Base-by-base conservation (phyloP, 139 green algal genomes). In the Chlamydomonas incerta region DNA sequence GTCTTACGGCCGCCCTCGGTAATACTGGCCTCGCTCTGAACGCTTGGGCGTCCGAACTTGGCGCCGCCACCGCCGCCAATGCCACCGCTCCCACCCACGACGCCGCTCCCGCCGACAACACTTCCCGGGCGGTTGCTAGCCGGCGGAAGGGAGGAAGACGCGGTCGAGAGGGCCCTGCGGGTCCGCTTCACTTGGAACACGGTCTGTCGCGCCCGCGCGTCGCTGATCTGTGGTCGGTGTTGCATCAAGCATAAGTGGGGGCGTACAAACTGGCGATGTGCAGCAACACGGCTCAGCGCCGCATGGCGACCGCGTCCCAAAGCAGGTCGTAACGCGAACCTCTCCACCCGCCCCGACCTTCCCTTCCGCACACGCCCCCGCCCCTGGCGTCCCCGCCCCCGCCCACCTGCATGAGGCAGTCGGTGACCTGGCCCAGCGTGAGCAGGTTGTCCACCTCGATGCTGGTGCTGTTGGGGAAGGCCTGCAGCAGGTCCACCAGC, bases 401-500 rank as follows among this genome's bases (percentile, higher is more conserved):
- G 50, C 77, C 34, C 60, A 63, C 77, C 77, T 83, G 77, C 66
- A 89, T 67, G 0, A 89, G 60, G 58, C 85, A 89, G 60, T 89
- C 85, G 41, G 72, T 89, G 21, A 89, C 84, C 77, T 86, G 85
- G n/a, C 85, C 85, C n/a, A 89, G 77, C 10, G 67, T 89, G n/a
- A 89, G 46, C 35, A 89, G 60, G 77, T 89, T 89, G 76, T 89
- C 85, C 6, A 89, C 46, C 47, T 89, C 72, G 35, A 89, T 86
- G 66, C 21, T 69, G n/a, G 24, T 52, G n/a, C n/a, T 20, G 55
- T 46, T 34, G 11, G 85, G 85, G 69, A 89, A 89, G 57, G 85
- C 68, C 9, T 33, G 20, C 20, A 82, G 85, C 24, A 89, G 76
- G 76, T 89, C 85, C 80, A 68, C 31, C 9, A 85, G 70, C 0